Percentiles rank a stretch among this genome's conserved stretches.
Evolutionary conservation across 108 stramenopile species (phyloP).

Genomic region (Hondaea fermentalgiana): DNA sequence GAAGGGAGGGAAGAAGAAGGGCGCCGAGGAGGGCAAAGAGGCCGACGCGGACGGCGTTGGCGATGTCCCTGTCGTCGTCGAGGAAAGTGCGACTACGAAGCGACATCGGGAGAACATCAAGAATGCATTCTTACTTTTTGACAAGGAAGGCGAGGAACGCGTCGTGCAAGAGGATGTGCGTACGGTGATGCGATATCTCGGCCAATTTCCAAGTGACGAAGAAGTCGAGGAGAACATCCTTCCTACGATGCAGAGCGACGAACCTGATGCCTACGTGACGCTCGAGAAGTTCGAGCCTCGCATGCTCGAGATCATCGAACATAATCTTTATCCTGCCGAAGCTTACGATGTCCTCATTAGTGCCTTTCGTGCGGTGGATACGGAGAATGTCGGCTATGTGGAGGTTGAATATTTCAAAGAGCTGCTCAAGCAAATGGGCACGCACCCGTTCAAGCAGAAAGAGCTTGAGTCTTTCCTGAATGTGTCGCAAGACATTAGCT

Average conservation of each 20-base stretch:
- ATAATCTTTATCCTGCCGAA: neutral
- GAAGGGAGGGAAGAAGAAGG: neutral
- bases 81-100: neutral
- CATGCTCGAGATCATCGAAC: neutral
- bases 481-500: neutral
- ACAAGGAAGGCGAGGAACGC: conserved; percentile 10
- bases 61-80: neutral
- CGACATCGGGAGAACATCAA: neutral
- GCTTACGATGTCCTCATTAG: neutral
- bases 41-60: neutral
- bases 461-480: neutral
- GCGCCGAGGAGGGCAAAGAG: neutral
- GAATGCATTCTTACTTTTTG: neutral
- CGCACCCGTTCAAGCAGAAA: neutral
- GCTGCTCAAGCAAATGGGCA: neutral
- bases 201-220: neutral
- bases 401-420: neutral
- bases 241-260: conserved; percentile 6
- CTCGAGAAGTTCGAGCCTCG: conserved; percentile 5
- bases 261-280: conserved; percentile 4
- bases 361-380: neutral
- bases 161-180: neutral
- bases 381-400: neutral
- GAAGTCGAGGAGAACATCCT: neutral
- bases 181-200: neutral